Percentiles rank a stretch among this genome's conserved stretches.
Conservation (phyloP, 805 yeast species). For the Ogataea henricii region DNA sequence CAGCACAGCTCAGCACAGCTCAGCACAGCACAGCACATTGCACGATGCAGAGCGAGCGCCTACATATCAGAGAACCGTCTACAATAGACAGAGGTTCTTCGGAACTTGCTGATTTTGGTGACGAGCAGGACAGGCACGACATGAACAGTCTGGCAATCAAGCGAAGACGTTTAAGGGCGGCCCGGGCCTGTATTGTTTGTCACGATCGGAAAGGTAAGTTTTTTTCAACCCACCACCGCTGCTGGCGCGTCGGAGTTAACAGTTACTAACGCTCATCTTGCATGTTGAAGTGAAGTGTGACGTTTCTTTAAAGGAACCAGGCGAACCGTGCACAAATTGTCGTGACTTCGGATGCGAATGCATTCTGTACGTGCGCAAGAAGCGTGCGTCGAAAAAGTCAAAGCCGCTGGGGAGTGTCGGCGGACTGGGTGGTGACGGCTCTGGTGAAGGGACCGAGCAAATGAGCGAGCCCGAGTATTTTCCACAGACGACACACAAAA, state of each 20-base stretch:
- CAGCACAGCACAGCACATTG: background rate
- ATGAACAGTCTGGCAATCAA: constrained; percentile 6
- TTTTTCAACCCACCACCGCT: background rate
- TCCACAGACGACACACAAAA: background rate
- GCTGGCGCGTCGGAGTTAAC: background rate
- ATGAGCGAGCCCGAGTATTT: background rate
- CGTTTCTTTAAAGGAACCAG: constrained; percentile 43
- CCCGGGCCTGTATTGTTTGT: constrained; percentile 73
- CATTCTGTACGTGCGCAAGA: constrained; percentile 50
- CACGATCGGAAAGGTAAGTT: constrained; percentile 60
- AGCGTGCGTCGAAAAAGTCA: constrained; percentile 23
- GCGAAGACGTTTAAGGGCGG: constrained; percentile 56
- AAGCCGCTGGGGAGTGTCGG: background rate
- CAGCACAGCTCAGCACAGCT: background rate
- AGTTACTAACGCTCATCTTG: too few relatives aligned
- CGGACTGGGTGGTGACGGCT: background rate
- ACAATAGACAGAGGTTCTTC: background rate
- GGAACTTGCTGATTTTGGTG: background rate
- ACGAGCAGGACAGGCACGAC: background rate
- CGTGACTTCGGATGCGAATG: constrained; percentile 70
- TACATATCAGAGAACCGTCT: background rate
- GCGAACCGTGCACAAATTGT: constrained; percentile 66
- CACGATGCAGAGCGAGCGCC: background rate
- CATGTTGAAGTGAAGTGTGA: constrained; percentile 74
- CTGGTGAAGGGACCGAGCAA: background rate